Evolutionary conservation across 2,329 filamentous ascomycete species (phyloP), one percentile per base, ranked within the genome.

Genomic region (Stylonectria norvegica): DNA sequence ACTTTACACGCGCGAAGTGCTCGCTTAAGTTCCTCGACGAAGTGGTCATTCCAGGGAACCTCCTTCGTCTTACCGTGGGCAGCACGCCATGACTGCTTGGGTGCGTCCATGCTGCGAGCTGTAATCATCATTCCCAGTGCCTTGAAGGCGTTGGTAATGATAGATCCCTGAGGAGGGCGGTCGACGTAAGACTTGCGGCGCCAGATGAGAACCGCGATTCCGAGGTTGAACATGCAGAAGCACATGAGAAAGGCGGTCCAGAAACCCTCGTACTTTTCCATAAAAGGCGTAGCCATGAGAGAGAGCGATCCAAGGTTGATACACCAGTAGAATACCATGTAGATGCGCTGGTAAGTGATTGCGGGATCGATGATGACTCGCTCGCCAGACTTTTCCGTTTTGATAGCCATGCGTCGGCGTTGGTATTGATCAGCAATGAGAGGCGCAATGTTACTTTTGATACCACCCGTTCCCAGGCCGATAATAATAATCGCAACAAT

Each of bases 281-380:
- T 75, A 57, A 79, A 81, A 1, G 79, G 79, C 1, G 81, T 87
- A 5, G 76, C 80, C 50, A 88, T 73, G 38, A 78, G 69, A 0
- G 78, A 85, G 5, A 89, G 69, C 2, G 81, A 78, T n/a, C 84
- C 85, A 12, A 89, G 52, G 62, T 89, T 88, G 58, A 88, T 86
- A 64, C 79, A 83, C 60, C 75, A 72, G 64, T 87, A 87, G 67
- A 86, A 87, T 57, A 86, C 76, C 79, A 81, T 85, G 69, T 85
- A 86, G 46, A 86, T 79, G 34, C 80, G 72, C 55, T 83, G 78
- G 47, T 82, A 75, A 1, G 83, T 86, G 39, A 85, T 68, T 27
- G 75, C 70, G 0, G 82, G 81, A 51, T 86, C 82, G 18, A 85
- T 75, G 48, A 87, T 72, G 38, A 86, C 79, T 69, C 72, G 68